Evolutionary conservation across 345 rosid genomes (phyloP).

Genomic region (Geranium rotundifolium): DNA sequence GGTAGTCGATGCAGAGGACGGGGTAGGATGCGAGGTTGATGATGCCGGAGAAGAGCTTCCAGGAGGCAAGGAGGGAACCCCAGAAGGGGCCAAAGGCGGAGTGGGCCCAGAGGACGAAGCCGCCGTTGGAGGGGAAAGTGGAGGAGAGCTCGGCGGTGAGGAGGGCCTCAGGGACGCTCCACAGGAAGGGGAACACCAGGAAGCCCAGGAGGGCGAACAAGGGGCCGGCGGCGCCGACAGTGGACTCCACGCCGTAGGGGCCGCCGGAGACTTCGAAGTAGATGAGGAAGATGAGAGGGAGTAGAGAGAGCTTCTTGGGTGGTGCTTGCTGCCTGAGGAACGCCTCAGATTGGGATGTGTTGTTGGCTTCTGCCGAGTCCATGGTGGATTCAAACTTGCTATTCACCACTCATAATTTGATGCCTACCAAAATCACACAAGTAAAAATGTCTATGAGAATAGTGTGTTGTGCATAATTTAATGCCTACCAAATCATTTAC

Average conservation of each 20-base stretch:
- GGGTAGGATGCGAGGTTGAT: constrained; percentile 76
- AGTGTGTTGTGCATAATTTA: no score
- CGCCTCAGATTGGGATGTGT: no score
- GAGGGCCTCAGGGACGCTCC: constrained; percentile 85
- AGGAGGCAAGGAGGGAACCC: constrained; percentile 74
- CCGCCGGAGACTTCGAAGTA: constrained; percentile 94
- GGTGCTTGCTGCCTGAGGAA: no score
- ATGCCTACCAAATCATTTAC: no score
- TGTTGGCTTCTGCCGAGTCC: no score
- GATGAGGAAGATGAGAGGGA: constrained; percentile 75
- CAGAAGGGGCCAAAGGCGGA: constrained; percentile 61
- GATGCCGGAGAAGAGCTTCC: constrained; percentile 73
- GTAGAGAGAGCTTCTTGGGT: constrained; percentile 35
- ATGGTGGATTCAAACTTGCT: no score
- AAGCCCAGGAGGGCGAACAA: constrained; percentile 58
- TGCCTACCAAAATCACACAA: no score
- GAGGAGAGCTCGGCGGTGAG: constrained; percentile 87
- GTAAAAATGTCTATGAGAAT: no score
- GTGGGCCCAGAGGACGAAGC: constrained; percentile 75
- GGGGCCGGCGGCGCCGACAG: constrained; percentile 72
- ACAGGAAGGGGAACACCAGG: constrained; percentile 67
- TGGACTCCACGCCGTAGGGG: constrained; percentile 69
- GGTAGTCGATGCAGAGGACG: constrained; percentile 49
- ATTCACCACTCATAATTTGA: no score
- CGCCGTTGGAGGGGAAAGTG: constrained; percentile 77